Conservation (phyloP, 148 eudicot species). For the Fagopyrum esculentum region DNA sequence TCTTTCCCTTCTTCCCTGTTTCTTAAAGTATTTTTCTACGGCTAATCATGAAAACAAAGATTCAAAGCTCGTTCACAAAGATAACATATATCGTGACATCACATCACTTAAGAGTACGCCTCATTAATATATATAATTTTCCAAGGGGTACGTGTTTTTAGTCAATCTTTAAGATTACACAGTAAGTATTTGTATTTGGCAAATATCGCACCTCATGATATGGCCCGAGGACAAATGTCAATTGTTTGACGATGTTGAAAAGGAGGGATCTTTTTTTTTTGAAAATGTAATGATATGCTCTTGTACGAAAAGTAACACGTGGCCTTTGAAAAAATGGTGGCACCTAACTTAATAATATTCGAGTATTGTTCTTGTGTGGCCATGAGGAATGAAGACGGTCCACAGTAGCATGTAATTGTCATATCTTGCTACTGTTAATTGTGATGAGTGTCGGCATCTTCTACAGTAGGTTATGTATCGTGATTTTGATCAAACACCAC, state of each 20-base stretch:
- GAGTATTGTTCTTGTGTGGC: background rate
- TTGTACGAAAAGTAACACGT: background rate
- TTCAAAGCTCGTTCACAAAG: too few species aligned
- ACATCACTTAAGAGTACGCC: too few species aligned
- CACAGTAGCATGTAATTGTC: background rate
- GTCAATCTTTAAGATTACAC: too few species aligned
- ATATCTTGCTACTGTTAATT: background rate
- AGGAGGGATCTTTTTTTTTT: background rate
- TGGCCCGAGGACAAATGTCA: background rate
- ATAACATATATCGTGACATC: too few species aligned
- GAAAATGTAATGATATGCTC: background rate
- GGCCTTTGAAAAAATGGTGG: background rate
- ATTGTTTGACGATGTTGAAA: background rate
- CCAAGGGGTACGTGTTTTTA: too few species aligned
- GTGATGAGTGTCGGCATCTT: background rate
- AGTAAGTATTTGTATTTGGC: background rate
- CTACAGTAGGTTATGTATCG: background rate
- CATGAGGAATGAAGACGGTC: background rate
- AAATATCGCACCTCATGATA: background rate
- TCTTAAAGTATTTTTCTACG: background rate
- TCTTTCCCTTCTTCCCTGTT: background rate
- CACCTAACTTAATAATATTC: background rate
- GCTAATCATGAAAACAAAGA: too few species aligned
- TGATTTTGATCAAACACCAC: background rate
- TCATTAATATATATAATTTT: too few species aligned